Base-by-base conservation (phyloP, 805 yeast species). In the Spathaspora passalidarum region DNA sequence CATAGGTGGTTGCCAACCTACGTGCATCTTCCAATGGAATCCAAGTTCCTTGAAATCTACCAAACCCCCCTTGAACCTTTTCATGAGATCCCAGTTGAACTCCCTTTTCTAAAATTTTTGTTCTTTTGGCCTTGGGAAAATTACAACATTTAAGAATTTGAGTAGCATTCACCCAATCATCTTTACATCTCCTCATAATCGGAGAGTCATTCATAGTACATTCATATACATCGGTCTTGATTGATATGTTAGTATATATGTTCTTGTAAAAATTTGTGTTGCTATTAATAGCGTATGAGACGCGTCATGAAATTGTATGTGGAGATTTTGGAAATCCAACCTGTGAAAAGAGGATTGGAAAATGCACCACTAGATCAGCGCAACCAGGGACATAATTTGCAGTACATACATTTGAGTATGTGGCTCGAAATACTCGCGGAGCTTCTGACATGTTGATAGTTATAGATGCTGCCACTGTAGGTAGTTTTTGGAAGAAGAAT, bases 41-140 rank as follows among this genome's bases (percentile, higher is more conserved):
- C 97, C 97, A 91, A 2, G 97, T 91, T 14, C 97, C 97, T 65
- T 92, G 98, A 65, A 90, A 92, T 60, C 91, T 84, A 44, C 98
- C 98, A 62, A 90, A 91, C 2, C 98, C 98, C 50, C 98, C 98
- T 65, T 91, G 98, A 18, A 91, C 89, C 63, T 92, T 92, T 58
- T 91, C 97, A 62, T 91, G 97, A 16, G 74, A 67, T 4, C 96
- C 96, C 36, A 78, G 79, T 60, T 92, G 97, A n/a, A 92, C 96
- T 52, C 91, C 97, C 57, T 86, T 82, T 62, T 91, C 98, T 55
- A 91, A 75, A 50, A 91, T 89, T 56, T 96, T 84, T 16, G 97
- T 91, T 54, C 98, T 72, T 63, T 87, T 89, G 1, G 97, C 96
- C 66, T 91, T 91, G 49, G 97, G 96, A 63, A 90, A 90, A 61